These are phyloP conservation scores for Phlebopus sp. DNA, from an alignment of 1,284 basidiomycete genomes.

Conservation along the genomic window DNA sequence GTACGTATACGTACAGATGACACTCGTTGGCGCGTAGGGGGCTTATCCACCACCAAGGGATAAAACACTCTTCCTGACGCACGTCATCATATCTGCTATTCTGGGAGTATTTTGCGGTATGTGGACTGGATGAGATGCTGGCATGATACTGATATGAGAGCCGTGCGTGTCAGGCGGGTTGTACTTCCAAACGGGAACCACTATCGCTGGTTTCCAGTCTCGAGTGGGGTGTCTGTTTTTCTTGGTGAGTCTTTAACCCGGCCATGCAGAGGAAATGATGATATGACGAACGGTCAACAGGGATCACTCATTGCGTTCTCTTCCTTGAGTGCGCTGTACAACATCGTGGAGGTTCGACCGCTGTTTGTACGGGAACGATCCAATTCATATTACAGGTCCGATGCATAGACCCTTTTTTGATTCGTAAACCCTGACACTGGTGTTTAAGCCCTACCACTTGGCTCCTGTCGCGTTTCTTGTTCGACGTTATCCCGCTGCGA, in stretches of 20 bases:
- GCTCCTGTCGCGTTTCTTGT: slow-evolving; percentile 80
- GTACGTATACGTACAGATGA: slow-evolving; percentile 44
- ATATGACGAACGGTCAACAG: slow-evolving; percentile 34
- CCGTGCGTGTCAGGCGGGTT: slow-evolving; percentile 59
- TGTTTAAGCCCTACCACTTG: slow-evolving; percentile 72
- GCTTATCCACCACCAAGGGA: slow-evolving; percentile 48
- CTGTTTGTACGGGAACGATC: slow-evolving; percentile 87
- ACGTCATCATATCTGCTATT: slow-evolving; percentile 64
- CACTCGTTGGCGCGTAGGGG: neutral
- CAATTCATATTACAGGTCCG: slow-evolving; percentile 72
- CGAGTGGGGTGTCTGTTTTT: slow-evolving; percentile 90
- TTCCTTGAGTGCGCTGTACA: slow-evolving; percentile 82
- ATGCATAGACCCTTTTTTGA: neutral
- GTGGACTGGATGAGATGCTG: slow-evolving; percentile 17
- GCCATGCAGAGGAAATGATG: neutral
- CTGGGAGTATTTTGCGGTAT: slow-evolving; percentile 79
- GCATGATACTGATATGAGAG: slow-evolving; percentile 7
- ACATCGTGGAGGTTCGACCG: slow-evolving; percentile 75
- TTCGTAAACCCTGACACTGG: slow-evolving; percentile 9
- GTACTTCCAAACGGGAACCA: slow-evolving; percentile 75
- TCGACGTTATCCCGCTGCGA: slow-evolving; percentile 82
- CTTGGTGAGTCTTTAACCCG: slow-evolving; percentile 51
- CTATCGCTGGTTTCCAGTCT: slow-evolving; percentile 90
- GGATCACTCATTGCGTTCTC: slow-evolving; percentile 87
- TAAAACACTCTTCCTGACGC: slow-evolving; percentile 77